Evolutionary conservation across 306 rosid genomes (phyloP).

Genomic region (Hippophae rhamnoides): DNA sequence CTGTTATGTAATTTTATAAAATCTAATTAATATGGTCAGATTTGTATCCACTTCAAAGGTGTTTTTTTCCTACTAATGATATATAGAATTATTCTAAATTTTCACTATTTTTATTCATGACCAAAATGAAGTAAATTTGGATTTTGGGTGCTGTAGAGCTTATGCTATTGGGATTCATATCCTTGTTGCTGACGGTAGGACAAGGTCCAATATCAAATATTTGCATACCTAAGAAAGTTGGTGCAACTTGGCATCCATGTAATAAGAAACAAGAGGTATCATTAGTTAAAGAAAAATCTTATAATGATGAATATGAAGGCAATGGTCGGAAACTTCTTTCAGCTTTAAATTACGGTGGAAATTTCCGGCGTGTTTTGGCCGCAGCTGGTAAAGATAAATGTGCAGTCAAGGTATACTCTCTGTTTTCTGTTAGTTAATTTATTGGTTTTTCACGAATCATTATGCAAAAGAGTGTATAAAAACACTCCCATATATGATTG

Average conservation of each 20-base stretch:
- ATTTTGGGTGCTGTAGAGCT: constrained; percentile 43
- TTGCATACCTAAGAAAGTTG: constrained; percentile 47
- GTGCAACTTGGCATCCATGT: constrained; percentile 73
- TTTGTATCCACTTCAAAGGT: not conserved
- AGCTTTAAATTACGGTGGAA: constrained; percentile 1
- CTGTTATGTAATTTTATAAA: not conserved
- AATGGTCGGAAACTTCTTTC: constrained; percentile 31
- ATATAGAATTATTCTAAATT: too few species aligned
- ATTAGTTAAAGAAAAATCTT: not conserved
- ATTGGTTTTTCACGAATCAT: too few species aligned
- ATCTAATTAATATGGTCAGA: not conserved
- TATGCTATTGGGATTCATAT: constrained; percentile 79
- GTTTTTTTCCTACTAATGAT: not conserved
- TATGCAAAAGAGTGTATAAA: too few species aligned
- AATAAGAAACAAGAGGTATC: constrained; percentile 2
- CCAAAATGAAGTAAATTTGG: not conserved
- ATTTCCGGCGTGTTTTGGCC: constrained; percentile 47
- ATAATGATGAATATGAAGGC: not conserved
- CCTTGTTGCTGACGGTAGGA: constrained; percentile 78
- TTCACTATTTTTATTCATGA: not conserved
- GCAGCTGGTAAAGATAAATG: constrained; percentile 40
- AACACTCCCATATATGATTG: too few species aligned
- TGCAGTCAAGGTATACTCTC: constrained; percentile 23
- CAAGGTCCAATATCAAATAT: constrained; percentile 45
- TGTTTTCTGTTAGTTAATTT: too few species aligned